Conservation (phyloP, 225 moss, liverwort and hornwort genomes). For the Bryoerythrophyllum caledonicum region DNA sequence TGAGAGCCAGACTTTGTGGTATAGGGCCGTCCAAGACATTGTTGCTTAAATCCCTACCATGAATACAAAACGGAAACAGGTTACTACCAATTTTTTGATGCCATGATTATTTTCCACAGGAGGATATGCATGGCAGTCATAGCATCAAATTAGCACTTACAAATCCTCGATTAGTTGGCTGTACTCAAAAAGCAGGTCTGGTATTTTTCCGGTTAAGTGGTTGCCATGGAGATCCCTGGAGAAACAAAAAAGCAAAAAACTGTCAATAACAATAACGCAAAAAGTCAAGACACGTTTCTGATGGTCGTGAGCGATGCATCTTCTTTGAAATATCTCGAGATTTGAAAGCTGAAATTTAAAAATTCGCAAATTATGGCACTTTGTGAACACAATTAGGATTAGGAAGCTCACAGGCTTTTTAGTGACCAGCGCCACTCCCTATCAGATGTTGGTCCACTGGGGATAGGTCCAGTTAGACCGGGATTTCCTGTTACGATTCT, state of each 20-base stretch:
- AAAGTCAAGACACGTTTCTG: not conserved
- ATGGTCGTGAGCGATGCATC: not conserved
- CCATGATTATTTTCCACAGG: no score
- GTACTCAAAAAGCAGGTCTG: accelerated
- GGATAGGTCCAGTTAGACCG: conserved; percentile 1
- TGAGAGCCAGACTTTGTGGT: no score
- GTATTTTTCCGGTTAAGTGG: not conserved
- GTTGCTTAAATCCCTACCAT: conserved; percentile 25
- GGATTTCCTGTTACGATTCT: conserved; percentile 34
- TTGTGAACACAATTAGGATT: not conserved
- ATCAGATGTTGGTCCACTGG: not conserved
- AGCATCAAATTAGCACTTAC: conserved; percentile 14
- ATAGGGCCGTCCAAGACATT: conserved; percentile 4
- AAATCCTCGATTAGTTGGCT: conserved; percentile 1
- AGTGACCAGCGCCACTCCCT: not conserved
- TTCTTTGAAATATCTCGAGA: no score
- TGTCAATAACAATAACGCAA: not conserved
- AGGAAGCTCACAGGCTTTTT: conserved; percentile 23
- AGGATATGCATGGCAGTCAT: not conserved
- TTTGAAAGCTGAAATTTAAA: no score
- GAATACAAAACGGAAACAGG: not conserved
- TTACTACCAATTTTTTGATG: not conserved
- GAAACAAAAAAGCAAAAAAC: not conserved
- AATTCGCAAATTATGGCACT: not conserved
- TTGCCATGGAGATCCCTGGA: conserved; percentile 40